phyloP scores from a whole-genome alignment of 2,329 filamentous ascomycete genomes.

The Fonsecaea erecta region DNA sequence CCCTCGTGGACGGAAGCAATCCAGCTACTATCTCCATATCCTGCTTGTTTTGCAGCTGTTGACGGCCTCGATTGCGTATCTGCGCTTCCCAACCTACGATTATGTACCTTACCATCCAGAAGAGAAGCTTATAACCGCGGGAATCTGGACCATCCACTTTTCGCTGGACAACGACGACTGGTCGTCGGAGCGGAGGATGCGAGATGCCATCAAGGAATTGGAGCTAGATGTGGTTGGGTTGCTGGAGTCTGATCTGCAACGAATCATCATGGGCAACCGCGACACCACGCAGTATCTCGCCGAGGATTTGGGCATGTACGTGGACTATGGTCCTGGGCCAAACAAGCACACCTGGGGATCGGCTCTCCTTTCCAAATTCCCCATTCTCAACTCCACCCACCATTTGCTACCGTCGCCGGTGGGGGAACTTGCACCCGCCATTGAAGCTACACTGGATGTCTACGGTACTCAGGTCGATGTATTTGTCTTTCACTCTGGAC shows the following conservation, averaged over 20 bases:
- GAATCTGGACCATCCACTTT: slow-evolving; percentile 99
- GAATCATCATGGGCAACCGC: slow-evolving; percentile 99
- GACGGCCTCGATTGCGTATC: slow-evolving; percentile 78
- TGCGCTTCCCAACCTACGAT: slow-evolving; percentile 90
- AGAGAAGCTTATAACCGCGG: slow-evolving; percentile 85
- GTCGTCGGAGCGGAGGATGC: slow-evolving; percentile 93
- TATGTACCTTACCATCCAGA: slow-evolving; percentile 88
- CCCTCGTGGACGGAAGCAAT: slow-evolving; percentile 55
- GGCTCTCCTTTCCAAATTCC: slow-evolving; percentile 93
- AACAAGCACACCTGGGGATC: slow-evolving; percentile 99
- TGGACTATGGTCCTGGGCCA: slow-evolving; percentile 93
- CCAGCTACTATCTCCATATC: slow-evolving; percentile 72
- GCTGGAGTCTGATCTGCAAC: slow-evolving; percentile 88
- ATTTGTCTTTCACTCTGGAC: slow-evolving; percentile 97
- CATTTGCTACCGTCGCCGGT: slow-evolving; percentile 92
- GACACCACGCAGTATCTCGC: slow-evolving; percentile 94
- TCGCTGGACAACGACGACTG: slow-evolving; percentile 98
- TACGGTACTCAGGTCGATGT: slow-evolving; percentile 90
- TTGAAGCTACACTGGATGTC: slow-evolving; percentile 92
- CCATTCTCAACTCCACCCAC: slow-evolving; percentile 94
- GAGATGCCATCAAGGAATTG: slow-evolving; percentile 86
- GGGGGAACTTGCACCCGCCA: slow-evolving; percentile 91
- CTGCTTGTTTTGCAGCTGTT: slow-evolving; percentile 78
- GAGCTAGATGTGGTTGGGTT: slow-evolving; percentile 97
- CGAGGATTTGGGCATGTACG: slow-evolving; percentile 97